Evolutionary conservation across 2,329 filamentous ascomycete species (phyloP).

Genomic region (Volutella citrinella): DNA sequence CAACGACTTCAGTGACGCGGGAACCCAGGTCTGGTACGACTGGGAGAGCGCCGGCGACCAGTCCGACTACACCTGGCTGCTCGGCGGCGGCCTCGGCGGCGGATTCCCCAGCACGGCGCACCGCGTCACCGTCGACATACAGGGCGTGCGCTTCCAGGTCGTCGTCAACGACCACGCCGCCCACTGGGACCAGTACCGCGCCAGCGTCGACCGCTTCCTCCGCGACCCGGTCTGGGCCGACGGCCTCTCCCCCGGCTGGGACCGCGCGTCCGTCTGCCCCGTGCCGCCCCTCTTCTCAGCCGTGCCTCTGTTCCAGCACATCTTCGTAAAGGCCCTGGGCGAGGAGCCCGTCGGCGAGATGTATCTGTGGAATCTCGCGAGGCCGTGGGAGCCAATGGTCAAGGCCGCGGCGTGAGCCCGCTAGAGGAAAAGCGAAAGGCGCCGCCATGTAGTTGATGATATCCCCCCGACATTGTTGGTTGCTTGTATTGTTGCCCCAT

Average conservation of each 20-base stretch:
- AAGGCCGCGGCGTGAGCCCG: conserved; percentile 32
- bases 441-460: background rate
- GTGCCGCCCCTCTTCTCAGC: conserved; percentile 27
- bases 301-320: conserved; percentile 30
- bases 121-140: conserved; percentile 37
- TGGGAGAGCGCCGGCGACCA: conserved; percentile 37
- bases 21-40: conserved; percentile 42
- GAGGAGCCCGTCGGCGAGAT: conserved; percentile 33
- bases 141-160: conserved; percentile 37
- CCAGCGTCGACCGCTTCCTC: conserved; percentile 33
- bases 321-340: conserved; percentile 34
- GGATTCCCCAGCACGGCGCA: conserved; percentile 33
- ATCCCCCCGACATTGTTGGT: conserved; percentile 13
- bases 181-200: conserved; percentile 31
- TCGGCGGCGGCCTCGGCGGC: conserved; percentile 29
- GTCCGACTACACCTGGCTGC: conserved; percentile 34
- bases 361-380: conserved; percentile 40
- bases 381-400: conserved; percentile 43
- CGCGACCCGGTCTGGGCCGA: conserved; percentile 26
- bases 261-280: conserved; percentile 21
- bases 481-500: conserved; percentile 11
- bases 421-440: conserved; percentile 1
- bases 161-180: conserved; percentile 35
- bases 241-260: conserved; percentile 26
- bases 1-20: conserved; percentile 34